Percentiles rank a stretch among this genome's conserved stretches.
phyloP scores from a whole-genome alignment of 257 asterid species.

The Fraxinus americana region DNA sequence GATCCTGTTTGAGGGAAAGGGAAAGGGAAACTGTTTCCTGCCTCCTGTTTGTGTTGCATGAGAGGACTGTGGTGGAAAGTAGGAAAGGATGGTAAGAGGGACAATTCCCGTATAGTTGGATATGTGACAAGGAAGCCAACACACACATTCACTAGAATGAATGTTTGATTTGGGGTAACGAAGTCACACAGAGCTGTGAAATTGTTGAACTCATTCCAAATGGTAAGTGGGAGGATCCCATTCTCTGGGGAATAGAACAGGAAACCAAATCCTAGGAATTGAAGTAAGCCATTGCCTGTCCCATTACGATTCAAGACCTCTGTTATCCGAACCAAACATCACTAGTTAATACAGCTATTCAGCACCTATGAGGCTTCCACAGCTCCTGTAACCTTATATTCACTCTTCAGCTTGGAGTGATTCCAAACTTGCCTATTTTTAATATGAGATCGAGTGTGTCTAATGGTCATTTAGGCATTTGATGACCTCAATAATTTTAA shows the following conservation, averaged over 20 bases:
- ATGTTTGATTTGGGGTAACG: too few species aligned
- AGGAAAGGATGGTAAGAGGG: background rate
- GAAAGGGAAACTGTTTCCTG: background rate
- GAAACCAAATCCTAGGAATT: background rate
- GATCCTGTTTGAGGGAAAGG: background rate
- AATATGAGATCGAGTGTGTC: background rate
- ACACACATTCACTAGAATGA: too few species aligned
- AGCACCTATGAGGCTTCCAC: background rate
- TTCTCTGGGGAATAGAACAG: too few species aligned
- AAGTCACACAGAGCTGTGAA: too few species aligned
- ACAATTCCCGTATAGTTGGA: background rate
- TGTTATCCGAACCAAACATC: background rate
- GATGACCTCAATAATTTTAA: background rate
- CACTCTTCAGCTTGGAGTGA: background rate
- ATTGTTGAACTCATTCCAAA: too few species aligned
- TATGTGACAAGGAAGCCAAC: too few species aligned
- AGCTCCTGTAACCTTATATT: background rate
- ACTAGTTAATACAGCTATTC: background rate
- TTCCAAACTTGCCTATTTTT: background rate
- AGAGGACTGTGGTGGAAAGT: background rate
- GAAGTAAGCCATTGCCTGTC: background rate
- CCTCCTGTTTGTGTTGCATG: background rate
- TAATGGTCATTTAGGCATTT: background rate
- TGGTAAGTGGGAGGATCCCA: too few species aligned
- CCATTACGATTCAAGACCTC: background rate